Base-by-base conservation (phyloP, 2,329 filamentous ascomycete species). In the Pestalotiopsis sp. region DNA sequence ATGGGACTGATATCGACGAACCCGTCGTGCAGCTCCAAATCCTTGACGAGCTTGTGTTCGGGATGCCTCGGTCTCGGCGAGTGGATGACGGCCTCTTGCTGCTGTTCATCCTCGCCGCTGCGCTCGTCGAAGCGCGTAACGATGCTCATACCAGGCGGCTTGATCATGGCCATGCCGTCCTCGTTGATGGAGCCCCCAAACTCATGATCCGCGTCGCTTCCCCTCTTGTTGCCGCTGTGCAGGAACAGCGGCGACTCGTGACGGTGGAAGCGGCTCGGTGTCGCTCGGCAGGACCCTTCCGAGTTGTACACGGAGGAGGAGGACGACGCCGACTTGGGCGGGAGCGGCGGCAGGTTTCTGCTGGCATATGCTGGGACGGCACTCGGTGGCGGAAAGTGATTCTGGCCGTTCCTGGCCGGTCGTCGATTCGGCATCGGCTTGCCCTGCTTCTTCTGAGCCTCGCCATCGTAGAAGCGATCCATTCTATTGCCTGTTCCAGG, bases 141-240 rank as follows among this genome's bases (percentile, higher is more conserved):
- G 14, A 66, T 56, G n/a, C 41, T 66, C 63, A 66, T 56, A 11
- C 63, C 31, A 5, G 63, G 63, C 45, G 63, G 63, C 4, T 45
- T 45, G 7, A 66, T 45, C 63, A 66, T 57, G 45, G 63, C 63
- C 39, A 66, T 41, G 63, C 36, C 63, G 11, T 66, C 49, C 63
- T 66, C 63, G 41, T 66, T 31, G 45, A 66, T 36, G 17, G 49
- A 6, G 4, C 63, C 63, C n/a, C 14, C 45, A 45, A 56, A 56
- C 11, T 17, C 49, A 14, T 6, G 14, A 9, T n/a, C 23, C 1
- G 11, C 39, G 23, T 45, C 31, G n/a, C 60, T 41, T 12, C n/a
- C 60, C 36, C 60, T 20, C 7, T 14, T 12, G 39, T 17, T 20
- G 23, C 25, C 13, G 63, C n/a, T 57, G 25, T 20, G 41, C 38